A percentile compares a stretch with the other conserved stretches of the same genome.
These are phyloP conservation scores for Neofusicoccum ribis DNA, from an alignment of 2,329 filamentous ascomycete species.

Conservation along the genomic window DNA sequence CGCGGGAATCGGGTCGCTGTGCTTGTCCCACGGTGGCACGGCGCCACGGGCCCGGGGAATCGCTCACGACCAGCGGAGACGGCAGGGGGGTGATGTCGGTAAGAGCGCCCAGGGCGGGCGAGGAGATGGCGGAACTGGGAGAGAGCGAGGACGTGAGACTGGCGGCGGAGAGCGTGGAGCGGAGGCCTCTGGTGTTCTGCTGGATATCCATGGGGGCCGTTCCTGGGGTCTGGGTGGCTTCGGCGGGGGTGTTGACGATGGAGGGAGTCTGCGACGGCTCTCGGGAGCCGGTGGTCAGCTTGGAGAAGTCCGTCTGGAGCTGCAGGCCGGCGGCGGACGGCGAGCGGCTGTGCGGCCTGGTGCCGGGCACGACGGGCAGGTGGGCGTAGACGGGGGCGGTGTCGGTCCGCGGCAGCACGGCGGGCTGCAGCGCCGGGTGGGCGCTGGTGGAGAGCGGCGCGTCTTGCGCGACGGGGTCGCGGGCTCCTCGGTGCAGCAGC, in stretches of 20 bases:
- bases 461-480: not conserved
- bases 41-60: slow-evolving; percentile 46
- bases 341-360: slow-evolving; percentile 34
- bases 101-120: slow-evolving; percentile 50
- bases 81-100: slow-evolving; percentile 54
- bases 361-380: slow-evolving; percentile 26
- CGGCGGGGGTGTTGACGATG: slow-evolving; percentile 21
- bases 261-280: slow-evolving; percentile 16
- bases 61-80: slow-evolving; percentile 46
- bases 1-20: slow-evolving; percentile 36
- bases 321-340: slow-evolving; percentile 32
- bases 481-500: not conserved
- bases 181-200: slow-evolving; percentile 26
- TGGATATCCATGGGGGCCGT: slow-evolving; percentile 41
- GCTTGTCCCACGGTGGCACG: slow-evolving; percentile 28
- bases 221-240: slow-evolving; percentile 30
- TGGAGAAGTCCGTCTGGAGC: slow-evolving; percentile 30
- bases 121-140: slow-evolving; percentile 47
- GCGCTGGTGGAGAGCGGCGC: not conserved
- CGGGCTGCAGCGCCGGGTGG: slow-evolving; percentile 5
- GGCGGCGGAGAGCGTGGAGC: slow-evolving; percentile 43
- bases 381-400: slow-evolving; percentile 17
- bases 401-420: slow-evolving; percentile 11
- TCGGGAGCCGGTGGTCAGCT: slow-evolving; percentile 12
- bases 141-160: slow-evolving; percentile 49